Evolutionary conservation across 2,329 filamentous ascomycete genomes (phyloP), one percentile per base, ranked within the genome.

Genomic region (Fusarium sp.): DNA sequence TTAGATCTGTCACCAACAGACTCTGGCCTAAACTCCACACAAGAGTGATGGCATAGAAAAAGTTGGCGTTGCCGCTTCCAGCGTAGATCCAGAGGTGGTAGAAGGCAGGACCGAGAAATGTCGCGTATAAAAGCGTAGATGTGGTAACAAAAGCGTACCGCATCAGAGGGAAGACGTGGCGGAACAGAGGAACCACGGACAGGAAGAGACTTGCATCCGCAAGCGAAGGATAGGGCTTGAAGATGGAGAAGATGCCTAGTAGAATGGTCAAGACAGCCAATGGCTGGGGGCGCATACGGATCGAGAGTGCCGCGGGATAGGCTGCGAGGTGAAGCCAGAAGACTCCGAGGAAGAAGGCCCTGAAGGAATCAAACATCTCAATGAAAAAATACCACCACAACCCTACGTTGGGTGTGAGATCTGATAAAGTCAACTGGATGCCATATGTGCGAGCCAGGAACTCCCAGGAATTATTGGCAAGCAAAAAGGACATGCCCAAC

Each of bases 341-440:
- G 47, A 99, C 94, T 54, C 92, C 96, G 5, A 99, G 87, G 84
- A 98, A 99, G 84, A 99, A 99, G 72, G 91, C 90, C 37, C 96
- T 88, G 85, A 99, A 99, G 2, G 94, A 95, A 80, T 99, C 96
- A 77, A 99, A 99, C 89, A 99, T 99, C 77, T 99, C 95, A 71
- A 96, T 97, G 77, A 99, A 98, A 81, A 99, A 99, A 80, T 99
- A 99, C 96, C 96, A 99, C 96, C 96, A 99, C 2, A 99, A 84
- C 2, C 96, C 96, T 29, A 96, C 91, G 70, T 98, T 99, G 14
- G 96, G 96, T 0, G 95, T 96, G 39, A 99, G 85, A 76, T 99
- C 96, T 11, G 94, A 93, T 4, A 99, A 87, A 2, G 96, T 89
- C 36, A 99, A 85, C 72, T 97, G 94, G 45, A 97, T 93, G 71